Base-by-base conservation (phyloP, 1,139 yeast species). In the Nadsonia commutata region DNA sequence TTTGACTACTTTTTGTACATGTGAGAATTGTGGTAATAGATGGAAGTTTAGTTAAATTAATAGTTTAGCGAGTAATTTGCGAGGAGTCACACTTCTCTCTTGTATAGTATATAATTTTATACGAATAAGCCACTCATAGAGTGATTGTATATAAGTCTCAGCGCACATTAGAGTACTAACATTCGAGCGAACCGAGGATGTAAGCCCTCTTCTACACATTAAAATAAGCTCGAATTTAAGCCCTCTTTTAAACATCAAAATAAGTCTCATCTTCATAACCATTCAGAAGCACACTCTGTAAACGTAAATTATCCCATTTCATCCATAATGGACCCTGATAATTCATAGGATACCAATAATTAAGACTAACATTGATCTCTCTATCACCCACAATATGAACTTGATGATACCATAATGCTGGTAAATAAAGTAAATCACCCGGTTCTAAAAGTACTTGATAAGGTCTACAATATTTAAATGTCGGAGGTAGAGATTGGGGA, bases 11-110 rank as follows among this genome's bases (percentile, higher is more conserved):
- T 90, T 90, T 60, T 90, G 97, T 68, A 88, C 96, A 2, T 90
- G 97, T 68, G 96, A 88, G 58, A 83, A 79, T 53, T 90, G 98
- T 69, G 97, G 97, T 52, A 85, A 90, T 60, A 76, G 97, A 64
- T 90, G 97, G 97, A 88, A 90, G 64, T 88, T 88, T 59, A 53
- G 58, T 39, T 60, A 49, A 42, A n/a, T n/a, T 37, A 39, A 36
- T 36, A n/a, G 16, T 36, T 11, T 9, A 36, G 17, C 9, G 37
- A 36, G 11, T 11, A 23, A 23, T 23, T 11, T 11, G n/a, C 31
- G n/a, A 23, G n/a, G 11, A 23, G 31, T 11, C 11, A 11, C n/a
- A 23, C n/a, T n/a, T 11, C 31, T n/a, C 31, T 23, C 11, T 11
- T 23, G 31, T 11, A 23, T 23, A 11, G 11, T 23, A 11, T 23